These are phyloP conservation scores for Waltiozyma sp. DNA, from an alignment of 1,139 yeast genomes.

Conservation along the genomic window DNA sequence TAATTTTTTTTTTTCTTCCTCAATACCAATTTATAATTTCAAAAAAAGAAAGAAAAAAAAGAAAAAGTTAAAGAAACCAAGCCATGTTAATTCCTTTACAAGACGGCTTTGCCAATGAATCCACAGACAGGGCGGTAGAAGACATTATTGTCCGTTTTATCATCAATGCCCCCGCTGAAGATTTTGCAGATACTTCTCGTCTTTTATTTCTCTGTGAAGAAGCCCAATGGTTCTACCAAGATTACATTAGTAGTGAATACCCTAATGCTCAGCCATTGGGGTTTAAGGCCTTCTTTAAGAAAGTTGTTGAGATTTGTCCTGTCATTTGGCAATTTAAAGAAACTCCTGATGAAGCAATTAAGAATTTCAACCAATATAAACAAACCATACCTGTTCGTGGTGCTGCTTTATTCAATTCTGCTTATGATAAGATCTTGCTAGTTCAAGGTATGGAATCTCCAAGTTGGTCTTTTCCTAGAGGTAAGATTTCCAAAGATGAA, in stretches of 20 bases:
- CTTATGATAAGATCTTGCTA: conserved; percentile 58
- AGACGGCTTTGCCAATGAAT: conserved; percentile 19
- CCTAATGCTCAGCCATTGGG: conserved; percentile 71
- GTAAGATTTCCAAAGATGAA: conserved; percentile 92
- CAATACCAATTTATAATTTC: too few relatives aligned
- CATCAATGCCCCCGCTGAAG: conserved; percentile 87
- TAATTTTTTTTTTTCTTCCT: too few relatives aligned
- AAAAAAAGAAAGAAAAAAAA: too few relatives aligned
- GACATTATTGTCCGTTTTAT: conserved; percentile 85
- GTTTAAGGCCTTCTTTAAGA: conserved; percentile 69
- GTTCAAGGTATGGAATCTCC: conserved; percentile 83
- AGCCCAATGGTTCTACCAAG: conserved; percentile 97
- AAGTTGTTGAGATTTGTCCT: conserved; percentile 70
- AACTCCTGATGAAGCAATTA: conserved; percentile 61
- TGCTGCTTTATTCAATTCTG: conserved; percentile 72
- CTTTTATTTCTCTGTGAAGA: conserved; percentile 93
- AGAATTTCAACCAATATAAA: conserved; percentile 76
- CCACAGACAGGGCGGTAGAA: conserved; percentile 71
- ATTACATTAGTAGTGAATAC: conserved; percentile 64
- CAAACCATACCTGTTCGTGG: conserved; percentile 93
- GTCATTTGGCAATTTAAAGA: conserved; percentile 73
- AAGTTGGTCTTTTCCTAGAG: conserved; percentile 94
- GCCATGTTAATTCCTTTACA: conserved; percentile 16
- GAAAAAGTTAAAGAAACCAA: not conserved
- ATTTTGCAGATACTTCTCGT: conserved; percentile 74